A percentile compares a stretch with the other conserved stretches of the same genome.
These are phyloP conservation scores for Plasmodium inui DNA, from an alignment of 169 alveolate species.

Conservation along the genomic window DNA sequence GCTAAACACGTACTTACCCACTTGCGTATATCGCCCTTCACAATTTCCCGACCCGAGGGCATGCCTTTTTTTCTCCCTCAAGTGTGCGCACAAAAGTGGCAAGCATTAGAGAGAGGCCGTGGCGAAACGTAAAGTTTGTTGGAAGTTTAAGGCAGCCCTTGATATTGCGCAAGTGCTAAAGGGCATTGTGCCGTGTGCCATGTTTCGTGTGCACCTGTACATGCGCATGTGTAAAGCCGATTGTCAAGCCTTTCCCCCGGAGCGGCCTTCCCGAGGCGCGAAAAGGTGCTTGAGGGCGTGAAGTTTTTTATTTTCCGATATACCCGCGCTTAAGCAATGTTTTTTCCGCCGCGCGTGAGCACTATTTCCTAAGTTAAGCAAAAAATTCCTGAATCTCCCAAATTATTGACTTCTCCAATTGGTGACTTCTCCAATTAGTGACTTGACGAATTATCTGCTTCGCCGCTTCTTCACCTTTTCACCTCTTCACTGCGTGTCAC, in stretches of 20 bases:
- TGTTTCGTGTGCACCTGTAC: neutral
- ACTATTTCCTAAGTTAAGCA: neutral
- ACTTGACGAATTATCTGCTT: neutral
- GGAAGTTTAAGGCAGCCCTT: neutral
- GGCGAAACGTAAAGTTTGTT: neutral
- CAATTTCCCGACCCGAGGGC: neutral
- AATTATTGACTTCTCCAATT: neutral
- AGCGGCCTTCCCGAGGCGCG: neutral
- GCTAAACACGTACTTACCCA: neutral
- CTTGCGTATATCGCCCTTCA: neutral
- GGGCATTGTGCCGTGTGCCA: neutral
- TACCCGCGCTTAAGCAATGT: neutral
- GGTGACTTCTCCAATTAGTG: conserved; percentile 2
- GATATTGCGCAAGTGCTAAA: neutral
- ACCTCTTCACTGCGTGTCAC: neutral
- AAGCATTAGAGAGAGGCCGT: neutral
- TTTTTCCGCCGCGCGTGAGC: neutral
- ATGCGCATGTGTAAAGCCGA: neutral
- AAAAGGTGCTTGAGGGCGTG: neutral
- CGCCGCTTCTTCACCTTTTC: neutral
- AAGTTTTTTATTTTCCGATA: neutral
- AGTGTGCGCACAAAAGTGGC: neutral
- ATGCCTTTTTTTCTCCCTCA: conserved; percentile 1
- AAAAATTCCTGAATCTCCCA: neutral
- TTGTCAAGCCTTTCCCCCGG: neutral